A percentile compares a stretch with the other conserved stretches of the same genome.
phyloP scores from a whole-genome alignment of 2,329 filamentous ascomycete species.

The Sordariomycetes sp. region DNA sequence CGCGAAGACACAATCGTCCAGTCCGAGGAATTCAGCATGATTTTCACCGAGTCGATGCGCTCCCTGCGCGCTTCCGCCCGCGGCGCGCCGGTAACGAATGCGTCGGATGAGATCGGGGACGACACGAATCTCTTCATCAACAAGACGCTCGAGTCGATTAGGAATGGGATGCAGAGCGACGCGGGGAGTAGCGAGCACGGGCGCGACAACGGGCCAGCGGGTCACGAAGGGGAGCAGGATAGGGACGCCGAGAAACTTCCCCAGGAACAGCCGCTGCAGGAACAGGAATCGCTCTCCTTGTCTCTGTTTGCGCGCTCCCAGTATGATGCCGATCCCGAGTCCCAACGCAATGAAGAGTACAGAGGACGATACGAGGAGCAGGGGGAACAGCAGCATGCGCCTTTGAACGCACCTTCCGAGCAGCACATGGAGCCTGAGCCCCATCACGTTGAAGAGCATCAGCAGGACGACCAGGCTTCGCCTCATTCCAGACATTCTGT shows the following conservation, averaged over 20 bases:
- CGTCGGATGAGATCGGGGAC: constrained; percentile 35
- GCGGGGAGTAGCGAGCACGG: constrained; percentile 2
- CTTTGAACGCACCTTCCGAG: not conserved
- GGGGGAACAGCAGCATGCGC: not conserved
- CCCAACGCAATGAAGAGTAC: not conserved
- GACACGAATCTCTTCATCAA: constrained; percentile 44
- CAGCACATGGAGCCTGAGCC: not conserved
- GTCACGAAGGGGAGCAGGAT: not conserved
- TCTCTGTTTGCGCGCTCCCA: not conserved
- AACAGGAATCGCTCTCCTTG: not conserved
- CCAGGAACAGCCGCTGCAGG: not conserved
- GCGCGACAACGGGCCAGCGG: not conserved
- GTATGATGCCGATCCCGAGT: not conserved
- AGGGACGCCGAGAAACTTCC: too few relatives aligned
- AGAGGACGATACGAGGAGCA: not conserved
- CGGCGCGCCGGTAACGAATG: constrained; percentile 11
- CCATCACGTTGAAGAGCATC: constrained; percentile 4
- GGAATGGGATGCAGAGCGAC: constrained; percentile 12
- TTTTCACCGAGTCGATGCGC: constrained; percentile 39
- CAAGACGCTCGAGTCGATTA: constrained; percentile 38
- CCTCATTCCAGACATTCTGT: not conserved
- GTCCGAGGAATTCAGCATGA: constrained; percentile 47
- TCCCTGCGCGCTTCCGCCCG: constrained; percentile 28
- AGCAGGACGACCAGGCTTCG: constrained; percentile 5
- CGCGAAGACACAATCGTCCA: constrained; percentile 27